Conservation (phyloP, 2,329 filamentous ascomycete genomes). For the Aspergillus flavus region DNA sequence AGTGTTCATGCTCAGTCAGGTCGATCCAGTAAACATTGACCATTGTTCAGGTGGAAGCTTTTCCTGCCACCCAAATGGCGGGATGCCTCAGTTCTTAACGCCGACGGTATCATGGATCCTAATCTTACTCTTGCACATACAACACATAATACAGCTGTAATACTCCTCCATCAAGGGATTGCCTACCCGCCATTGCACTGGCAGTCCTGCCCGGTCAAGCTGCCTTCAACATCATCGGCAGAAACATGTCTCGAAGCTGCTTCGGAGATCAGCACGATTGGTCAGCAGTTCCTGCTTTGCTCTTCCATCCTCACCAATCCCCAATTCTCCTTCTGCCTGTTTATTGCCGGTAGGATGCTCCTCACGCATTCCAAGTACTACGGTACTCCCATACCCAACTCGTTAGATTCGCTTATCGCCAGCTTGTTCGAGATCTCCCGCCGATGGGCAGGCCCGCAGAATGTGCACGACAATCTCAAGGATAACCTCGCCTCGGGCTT, state of each 20-base stretch:
- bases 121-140: constrained; percentile 54
- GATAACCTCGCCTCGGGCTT: constrained; percentile 24
- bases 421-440: constrained; percentile 41
- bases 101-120: constrained; percentile 46
- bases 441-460: constrained; percentile 38
- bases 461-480: neutral
- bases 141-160: constrained; percentile 54
- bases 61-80: constrained; percentile 34
- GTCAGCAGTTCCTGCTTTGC: constrained; percentile 48
- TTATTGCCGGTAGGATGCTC: constrained; percentile 47
- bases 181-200: constrained; percentile 41
- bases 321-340: constrained; percentile 51
- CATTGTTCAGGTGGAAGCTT: constrained; percentile 26
- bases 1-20: neutral
- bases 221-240: constrained; percentile 51
- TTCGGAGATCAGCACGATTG: constrained; percentile 45
- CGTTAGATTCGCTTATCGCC: constrained; percentile 37
- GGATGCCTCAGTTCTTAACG: constrained; percentile 39
- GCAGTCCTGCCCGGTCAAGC: constrained; percentile 33
- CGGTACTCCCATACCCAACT: constrained; percentile 26
- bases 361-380: constrained; percentile 43
- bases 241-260: constrained; percentile 54
- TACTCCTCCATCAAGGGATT: constrained; percentile 53
- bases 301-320: constrained; percentile 33
- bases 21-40: neutral